Evolutionary conservation across 768 basidiomycete species (phyloP), one percentile per base, ranked within the genome.

Genomic region (Termitomyces sp.): DNA sequence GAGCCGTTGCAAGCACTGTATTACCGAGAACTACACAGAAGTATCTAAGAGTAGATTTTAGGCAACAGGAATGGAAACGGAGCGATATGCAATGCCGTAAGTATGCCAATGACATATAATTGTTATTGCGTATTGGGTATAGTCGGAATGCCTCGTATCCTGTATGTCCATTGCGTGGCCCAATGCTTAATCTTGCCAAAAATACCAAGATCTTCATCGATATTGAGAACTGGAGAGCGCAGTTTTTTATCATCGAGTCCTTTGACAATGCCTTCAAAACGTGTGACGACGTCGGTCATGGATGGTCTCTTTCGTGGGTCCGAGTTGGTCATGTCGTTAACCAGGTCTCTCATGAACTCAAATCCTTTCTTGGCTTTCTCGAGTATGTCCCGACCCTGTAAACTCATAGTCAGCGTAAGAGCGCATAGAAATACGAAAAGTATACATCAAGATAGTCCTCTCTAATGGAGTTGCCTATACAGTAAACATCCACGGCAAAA

Each of bases 261-360:
- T 44, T 44, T 22, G 12, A 24, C 12, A 5, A 44, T 24, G 12
- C 24, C 42, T 5, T 24, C 42, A 24, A 44, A 44, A 5, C 42
- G 42, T 2, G 54, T 7, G 1, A 72, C 65, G 0, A 70, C 71
- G 26, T 70, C 66, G 18, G 70, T 66, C 62, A 72, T 72, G 0
- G 62, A 70, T 0, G 73, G 75, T 49, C 72, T 65, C 51, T 66
- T 66, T 0, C 54, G 26, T 0, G 74, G 75, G 39, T 75, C 69
- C 7, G 57, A 41, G 8, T 66, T 50, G 3, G 58, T 51, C 65
- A 44, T 44, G 18, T 44, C 42, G 5, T 44, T 15, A 1, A 44
- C 20, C 12, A 44, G 12, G 2, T 44, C 22, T 7, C 13, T 44
- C 22, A 44, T 44, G 22, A 44, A 44, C 4, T 44, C 42, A 13